Evolutionary conservation across 2,329 filamentous ascomycete species (phyloP), one percentile per base, ranked within the genome.

Genomic region (Aspergillus fumigatus): DNA sequence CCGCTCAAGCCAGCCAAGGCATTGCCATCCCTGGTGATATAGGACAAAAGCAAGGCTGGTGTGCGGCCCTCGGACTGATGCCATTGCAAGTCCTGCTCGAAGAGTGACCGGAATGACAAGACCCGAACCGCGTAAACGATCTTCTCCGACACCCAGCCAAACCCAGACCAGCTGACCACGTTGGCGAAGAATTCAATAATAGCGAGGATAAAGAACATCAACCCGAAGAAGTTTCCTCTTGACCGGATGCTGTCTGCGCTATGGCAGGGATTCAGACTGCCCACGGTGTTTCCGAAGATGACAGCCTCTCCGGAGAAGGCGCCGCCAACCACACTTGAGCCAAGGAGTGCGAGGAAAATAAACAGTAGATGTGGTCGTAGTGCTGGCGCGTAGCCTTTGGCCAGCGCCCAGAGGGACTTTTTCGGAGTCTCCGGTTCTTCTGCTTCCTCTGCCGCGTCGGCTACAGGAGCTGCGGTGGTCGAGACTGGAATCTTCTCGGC

Each of bases 1-100:
- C 88, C 88, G 54, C 84, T 88, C 60, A 92, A 80, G 0, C 85
- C 86, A 45, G 84, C 85, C 21, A 92, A 73, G 0, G 86, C 82
- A 25, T 84, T 85, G 1, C 85, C 83, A 65, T 92, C 88, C 48
- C 82, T 84, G 3, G 86, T 90, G 60, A 92, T 87, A 61, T 86
- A 82, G 0, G 84, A 84, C 2, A 90, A 76, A 4, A 92, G 76
- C 10, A 79, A 73, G 0, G 84, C 79, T 0, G 88, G 85, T 1
- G 80, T 86, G 25, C 87, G 81, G 4, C 79, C 81, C 23, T 83
- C 79, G 0, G 85, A 85, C 66, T 89, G 84, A 64, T 90, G 88
- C 88, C 87, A 91, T 57, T 87, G 80, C 50, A 88, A 74, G 59
- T 86, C 84, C 70, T 89, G 87, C 57, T 84, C 78, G 51, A 89